Base-by-base conservation (phyloP, 148 eudicot genomes). In the Camellia sinensis region DNA sequence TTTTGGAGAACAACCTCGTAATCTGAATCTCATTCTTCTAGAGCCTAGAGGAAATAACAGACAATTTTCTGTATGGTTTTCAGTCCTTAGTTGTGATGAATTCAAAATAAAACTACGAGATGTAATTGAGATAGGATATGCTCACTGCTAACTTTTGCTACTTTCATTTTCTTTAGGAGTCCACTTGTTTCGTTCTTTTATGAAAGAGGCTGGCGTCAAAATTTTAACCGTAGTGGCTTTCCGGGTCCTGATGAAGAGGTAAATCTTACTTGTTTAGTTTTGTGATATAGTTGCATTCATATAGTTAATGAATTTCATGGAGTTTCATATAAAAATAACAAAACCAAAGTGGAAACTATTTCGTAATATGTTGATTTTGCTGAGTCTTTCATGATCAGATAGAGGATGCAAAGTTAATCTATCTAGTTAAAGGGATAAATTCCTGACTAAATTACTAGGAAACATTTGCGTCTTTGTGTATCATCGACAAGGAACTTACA, bases 161-260 rank as follows among this genome's bases (percentile, higher is more conserved):
- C 46, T 41, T 75, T 45, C 37, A 52, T 77, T 77, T 77, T 83
- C 43, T 76, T 62, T 80, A 97, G 99, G 92, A 97, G 97, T 79
- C 98, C 99, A 45, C 75, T 97, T 73, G 97, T 97, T 75, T 97
- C 99, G 57, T 97, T 94, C 83, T 81, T 91, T 80, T 97, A 97
- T 76, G 99, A 97, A 84, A 90, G 99, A 60, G 99, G 99, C 65
- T 97, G 99, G 99, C 97, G 99, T 66, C 99, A 96, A 82, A 96
- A 91, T 83, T 96, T 96, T 69, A 91, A 72, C 83, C 86, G 81
- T 63, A 86, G 92, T 85, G 99, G 99, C 78, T 96, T 93, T 80
- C 99, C 99, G 50, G 99, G 99, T 73, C 92, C 87, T 45, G 97
- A 97, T 82, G 96, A 97, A 87, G 99, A 97, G 99, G 99, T 97